A percentile compares a stretch with the other conserved stretches of the same genome.
phyloP scores from a whole-genome alignment of 2,329 filamentous ascomycete genomes.

The Pseudophaeomoniella oleicola region DNA sequence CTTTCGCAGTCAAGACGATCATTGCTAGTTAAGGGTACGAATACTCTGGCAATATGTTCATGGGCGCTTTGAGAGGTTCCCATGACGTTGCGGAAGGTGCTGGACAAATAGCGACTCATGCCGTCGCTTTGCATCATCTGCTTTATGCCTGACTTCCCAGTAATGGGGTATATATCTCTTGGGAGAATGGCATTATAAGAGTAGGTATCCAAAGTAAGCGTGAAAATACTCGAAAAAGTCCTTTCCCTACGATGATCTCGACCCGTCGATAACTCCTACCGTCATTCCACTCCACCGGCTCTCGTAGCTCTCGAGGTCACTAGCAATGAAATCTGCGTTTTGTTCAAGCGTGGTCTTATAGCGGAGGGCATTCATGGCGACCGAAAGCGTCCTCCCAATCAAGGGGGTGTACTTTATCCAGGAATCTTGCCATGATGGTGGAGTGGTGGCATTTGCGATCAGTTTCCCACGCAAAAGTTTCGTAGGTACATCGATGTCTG shows the following conservation, averaged over 20 bases:
- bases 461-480: slow-evolving; percentile 12
- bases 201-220: neutral
- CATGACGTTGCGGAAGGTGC: no score
- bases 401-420: slow-evolving; percentile 18
- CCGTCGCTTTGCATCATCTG: no score
- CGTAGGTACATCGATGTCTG: slow-evolving; percentile 15
- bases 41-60: no score
- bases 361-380: slow-evolving; percentile 14
- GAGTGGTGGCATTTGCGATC: slow-evolving; percentile 15
- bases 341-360: slow-evolving; percentile 25
- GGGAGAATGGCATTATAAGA: slow-evolving; percentile 1
- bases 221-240: neutral
- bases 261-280: slow-evolving; percentile 20
- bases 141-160: no score
- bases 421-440: slow-evolving; percentile 19
- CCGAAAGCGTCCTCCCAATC: slow-evolving; percentile 17
- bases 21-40: no score
- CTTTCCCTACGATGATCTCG: slow-evolving; percentile 1
- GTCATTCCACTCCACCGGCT: slow-evolving; percentile 18
- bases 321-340: slow-evolving; percentile 27
- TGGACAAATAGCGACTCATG: no score
- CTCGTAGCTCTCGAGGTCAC: slow-evolving; percentile 18
- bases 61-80: no score
- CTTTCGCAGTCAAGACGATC: no score
- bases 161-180: no score